A percentile compares a stretch with the other conserved stretches of the same genome.
Evolutionary conservation across 345 rosid species (phyloP).

Genomic region (Diplotaxis tenuifolia): DNA sequence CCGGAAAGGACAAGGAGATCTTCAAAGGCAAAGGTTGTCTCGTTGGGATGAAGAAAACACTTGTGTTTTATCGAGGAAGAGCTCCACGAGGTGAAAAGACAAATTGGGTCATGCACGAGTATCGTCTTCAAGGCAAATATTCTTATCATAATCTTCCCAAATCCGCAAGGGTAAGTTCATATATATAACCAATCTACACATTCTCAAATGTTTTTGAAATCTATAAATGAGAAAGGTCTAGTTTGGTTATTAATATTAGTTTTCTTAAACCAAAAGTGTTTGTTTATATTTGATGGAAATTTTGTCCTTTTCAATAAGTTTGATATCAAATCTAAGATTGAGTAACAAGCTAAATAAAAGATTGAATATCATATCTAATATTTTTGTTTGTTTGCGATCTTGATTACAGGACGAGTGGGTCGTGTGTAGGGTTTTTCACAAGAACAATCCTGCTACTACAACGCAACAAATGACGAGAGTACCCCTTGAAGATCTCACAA

Average conservation of each 20-base stretch:
- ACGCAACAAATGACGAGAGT: constrained; percentile 28
- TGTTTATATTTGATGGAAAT: constrained; percentile 21
- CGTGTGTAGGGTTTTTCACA: constrained; percentile 91
- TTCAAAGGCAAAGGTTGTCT: constrained; percentile 55
- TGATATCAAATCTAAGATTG: constrained; percentile 17
- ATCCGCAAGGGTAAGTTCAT: constrained; percentile 56
- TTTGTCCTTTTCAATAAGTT: constrained; percentile 20
- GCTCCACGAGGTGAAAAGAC: constrained; percentile 95
- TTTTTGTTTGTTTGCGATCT: not conserved
- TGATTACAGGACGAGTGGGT: constrained; percentile 91
- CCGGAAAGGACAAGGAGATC: constrained; percentile 93
- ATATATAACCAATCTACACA: not conserved
- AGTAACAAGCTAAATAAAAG: constrained; percentile 11
- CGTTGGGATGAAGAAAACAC: constrained; percentile 99
- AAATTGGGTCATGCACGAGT: constrained; percentile 99
- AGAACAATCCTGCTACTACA: constrained; percentile 45
- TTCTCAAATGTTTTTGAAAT: not conserved
- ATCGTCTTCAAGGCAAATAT: constrained; percentile 83
- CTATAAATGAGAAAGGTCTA: constrained; percentile 1
- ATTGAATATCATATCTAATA: constrained; percentile 2
- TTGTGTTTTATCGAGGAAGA: constrained; percentile 91
- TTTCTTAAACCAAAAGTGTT: constrained; percentile 26
- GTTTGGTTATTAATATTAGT: constrained; percentile 14
- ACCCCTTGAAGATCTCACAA: constrained; percentile 33
- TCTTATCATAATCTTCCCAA: constrained; percentile 74